Evolutionary conservation across 1,284 basidiomycete species (phyloP).

Genomic region (Papiliotrema nemorosa): DNA sequence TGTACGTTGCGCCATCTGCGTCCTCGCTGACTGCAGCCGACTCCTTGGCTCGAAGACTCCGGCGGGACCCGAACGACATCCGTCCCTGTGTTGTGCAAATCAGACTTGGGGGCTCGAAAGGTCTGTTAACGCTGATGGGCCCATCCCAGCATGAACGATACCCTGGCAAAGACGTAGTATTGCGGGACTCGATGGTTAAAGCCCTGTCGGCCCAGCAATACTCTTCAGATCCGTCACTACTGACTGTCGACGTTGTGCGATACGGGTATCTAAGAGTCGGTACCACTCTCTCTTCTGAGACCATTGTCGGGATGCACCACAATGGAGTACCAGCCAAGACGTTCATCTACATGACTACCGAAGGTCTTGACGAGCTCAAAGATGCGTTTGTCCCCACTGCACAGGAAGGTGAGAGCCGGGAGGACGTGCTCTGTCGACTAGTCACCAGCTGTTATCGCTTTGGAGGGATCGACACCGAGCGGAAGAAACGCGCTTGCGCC

Average conservation of each 20-base stretch:
- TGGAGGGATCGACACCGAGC: conserved; percentile 31
- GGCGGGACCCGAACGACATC: conserved; percentile 8
- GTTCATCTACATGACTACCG: conserved; percentile 19
- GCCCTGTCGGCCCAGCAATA: conserved; percentile 12
- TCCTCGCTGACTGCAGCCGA: conserved; percentile 14
- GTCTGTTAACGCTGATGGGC: conserved; percentile 36
- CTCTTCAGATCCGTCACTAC: conserved; percentile 23
- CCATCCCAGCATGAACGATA: conserved; percentile 14
- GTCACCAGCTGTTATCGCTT: conserved; percentile 12
- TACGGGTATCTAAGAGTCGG: conserved; percentile 25
- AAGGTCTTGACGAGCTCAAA: conserved; percentile 20
- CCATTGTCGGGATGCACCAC: conserved; percentile 29
- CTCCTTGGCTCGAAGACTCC: conserved; percentile 22
- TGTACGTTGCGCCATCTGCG: conserved; percentile 16
- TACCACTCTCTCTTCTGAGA: conserved; percentile 25
- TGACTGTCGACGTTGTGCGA: conserved; percentile 28
- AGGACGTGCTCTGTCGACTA: conserved; percentile 18
- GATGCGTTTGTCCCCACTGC: conserved; percentile 13
- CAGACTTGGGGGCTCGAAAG: conserved; percentile 37
- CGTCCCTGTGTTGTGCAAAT: conserved; percentile 33
- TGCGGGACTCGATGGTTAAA: conserved; percentile 41
- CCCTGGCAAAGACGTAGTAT: conserved; percentile 26
- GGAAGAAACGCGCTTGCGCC: conserved; percentile 17
- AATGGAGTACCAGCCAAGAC: conserved; percentile 23
- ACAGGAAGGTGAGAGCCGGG: conserved; percentile 17